A percentile compares a stretch with the other conserved stretches of the same genome.
Conservation (phyloP, 2,329 filamentous ascomycete genomes). For the Grosmannia clavigera region DNA sequence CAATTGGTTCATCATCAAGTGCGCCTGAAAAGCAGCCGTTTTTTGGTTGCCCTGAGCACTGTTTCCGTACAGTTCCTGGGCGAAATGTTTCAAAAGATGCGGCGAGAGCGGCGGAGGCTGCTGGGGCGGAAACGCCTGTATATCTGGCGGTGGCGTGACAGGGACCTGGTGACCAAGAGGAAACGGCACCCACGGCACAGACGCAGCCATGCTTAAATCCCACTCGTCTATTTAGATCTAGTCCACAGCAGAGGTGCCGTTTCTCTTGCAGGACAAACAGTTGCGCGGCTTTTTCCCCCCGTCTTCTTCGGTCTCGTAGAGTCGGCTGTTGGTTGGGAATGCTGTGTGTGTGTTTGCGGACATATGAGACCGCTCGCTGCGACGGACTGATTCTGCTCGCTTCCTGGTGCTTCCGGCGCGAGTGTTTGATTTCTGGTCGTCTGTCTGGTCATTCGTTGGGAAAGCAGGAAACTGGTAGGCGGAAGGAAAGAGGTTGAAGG, state of each 20-base stretch:
- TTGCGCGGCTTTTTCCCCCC: not conserved
- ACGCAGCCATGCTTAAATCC: constrained; percentile 14
- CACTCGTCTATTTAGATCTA: not conserved
- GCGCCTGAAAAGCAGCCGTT: constrained; percentile 3
- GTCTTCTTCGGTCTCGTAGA: not conserved
- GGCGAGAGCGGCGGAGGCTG: constrained; percentile 10
- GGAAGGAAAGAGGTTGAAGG: not conserved
- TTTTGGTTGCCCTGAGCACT: constrained; percentile 3
- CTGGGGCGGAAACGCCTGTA: constrained; percentile 18
- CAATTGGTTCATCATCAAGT: constrained; percentile 6
- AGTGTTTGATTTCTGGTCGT: not conserved
- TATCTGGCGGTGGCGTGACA: constrained; percentile 27
- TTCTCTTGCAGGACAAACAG: not conserved
- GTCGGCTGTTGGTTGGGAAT: not conserved
- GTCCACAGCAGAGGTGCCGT: not conserved
- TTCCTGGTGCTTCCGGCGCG: not conserved
- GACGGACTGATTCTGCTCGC: not conserved
- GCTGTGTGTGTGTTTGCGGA: not conserved
- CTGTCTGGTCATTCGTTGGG: not conserved
- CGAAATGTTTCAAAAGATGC: constrained; percentile 13
- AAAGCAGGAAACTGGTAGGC: not conserved
- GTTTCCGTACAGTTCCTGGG: constrained; percentile 12
- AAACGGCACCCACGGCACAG: constrained; percentile 17
- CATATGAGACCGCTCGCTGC: not conserved
- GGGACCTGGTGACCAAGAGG: constrained; percentile 22